phyloP scores from a whole-genome alignment of 805 yeast genomes.

The Saturnispora sekii region DNA sequence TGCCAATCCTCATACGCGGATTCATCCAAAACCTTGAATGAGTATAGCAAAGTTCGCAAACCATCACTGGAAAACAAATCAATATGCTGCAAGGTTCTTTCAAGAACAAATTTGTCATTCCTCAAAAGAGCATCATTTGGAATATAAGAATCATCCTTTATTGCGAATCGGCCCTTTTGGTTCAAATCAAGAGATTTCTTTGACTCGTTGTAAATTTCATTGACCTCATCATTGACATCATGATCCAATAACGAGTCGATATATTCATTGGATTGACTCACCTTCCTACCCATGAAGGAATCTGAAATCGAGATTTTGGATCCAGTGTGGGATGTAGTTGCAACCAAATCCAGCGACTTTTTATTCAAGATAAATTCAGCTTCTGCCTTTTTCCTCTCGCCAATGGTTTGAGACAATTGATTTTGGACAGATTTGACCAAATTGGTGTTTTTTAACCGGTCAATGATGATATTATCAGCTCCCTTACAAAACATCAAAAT shows the following conservation, averaged over 20 bases:
- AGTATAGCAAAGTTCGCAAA: constrained; percentile 77
- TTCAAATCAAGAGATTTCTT: constrained; percentile 50
- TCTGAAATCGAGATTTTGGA: constrained; percentile 21
- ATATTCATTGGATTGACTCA: constrained; percentile 6
- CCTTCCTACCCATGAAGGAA: constrained; percentile 2
- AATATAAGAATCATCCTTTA: constrained; percentile 30
- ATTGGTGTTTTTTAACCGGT: constrained; percentile 49
- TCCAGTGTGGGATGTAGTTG: constrained; percentile 11
- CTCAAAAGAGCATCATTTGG: constrained; percentile 47
- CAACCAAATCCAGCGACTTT: constrained; percentile 31
- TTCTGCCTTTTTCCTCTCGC: constrained; percentile 62
- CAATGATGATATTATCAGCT: constrained; percentile 85
- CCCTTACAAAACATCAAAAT: constrained; percentile 84
- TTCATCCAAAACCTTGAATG: constrained; percentile 60
- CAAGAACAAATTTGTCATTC: constrained; percentile 71
- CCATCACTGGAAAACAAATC: constrained; percentile 96
- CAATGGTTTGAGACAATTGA: constrained; percentile 50
- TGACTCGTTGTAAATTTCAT: constrained; percentile 44
- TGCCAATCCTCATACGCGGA: constrained; percentile 61
- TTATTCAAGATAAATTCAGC: constrained; percentile 63
- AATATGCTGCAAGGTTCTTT: constrained; percentile 78
- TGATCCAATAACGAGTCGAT: constrained; percentile 20
- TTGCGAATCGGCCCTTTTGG: constrained; percentile 43
- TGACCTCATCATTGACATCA: constrained; percentile 39
- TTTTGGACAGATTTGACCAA: constrained; percentile 53